Conservation (phyloP, 495 filamentous ascomycete species). For the Paragyromitra xinjiangensis region DNA sequence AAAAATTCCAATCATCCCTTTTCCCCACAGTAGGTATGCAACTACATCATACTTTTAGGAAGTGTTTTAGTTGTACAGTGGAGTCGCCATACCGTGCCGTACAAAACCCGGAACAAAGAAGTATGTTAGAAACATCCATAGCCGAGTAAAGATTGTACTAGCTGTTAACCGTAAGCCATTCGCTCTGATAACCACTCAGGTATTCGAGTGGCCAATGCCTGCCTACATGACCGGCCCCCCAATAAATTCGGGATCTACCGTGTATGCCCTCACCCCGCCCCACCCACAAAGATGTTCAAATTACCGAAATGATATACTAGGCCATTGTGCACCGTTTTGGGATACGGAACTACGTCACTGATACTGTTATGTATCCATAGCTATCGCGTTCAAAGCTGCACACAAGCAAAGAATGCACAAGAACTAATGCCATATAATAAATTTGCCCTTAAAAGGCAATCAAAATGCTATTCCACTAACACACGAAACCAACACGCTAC, state of each 20-base stretch:
- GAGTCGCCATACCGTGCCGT: too few species aligned
- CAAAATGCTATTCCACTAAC: neutral
- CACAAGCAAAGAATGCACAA: neutral
- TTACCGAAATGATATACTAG: neutral
- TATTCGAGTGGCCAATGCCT: neutral
- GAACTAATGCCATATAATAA: neutral
- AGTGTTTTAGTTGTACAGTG: neutral
- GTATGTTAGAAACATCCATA: neutral
- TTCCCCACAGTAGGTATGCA: constrained; percentile 1
- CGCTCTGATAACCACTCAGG: neutral
- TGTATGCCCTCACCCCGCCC: too few species aligned
- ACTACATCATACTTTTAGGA: neutral
- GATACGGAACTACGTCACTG: constrained; percentile 1
- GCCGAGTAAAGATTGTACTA: too few species aligned
- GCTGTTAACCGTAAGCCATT: neutral
- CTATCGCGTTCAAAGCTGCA: neutral
- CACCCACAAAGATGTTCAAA: neutral
- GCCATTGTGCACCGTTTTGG: neutral
- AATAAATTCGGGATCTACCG: neutral
- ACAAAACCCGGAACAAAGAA: neutral
- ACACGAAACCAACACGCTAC: neutral
- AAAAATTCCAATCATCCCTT: constrained; percentile 26
- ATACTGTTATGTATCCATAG: neutral
- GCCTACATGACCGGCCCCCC: neutral
- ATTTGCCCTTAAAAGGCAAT: neutral